Percentiles rank a stretch among this genome's conserved stretches.
Evolutionary conservation across 202 grass and related monocot genomes (phyloP).

Genomic region (Panicum virgatum): DNA sequence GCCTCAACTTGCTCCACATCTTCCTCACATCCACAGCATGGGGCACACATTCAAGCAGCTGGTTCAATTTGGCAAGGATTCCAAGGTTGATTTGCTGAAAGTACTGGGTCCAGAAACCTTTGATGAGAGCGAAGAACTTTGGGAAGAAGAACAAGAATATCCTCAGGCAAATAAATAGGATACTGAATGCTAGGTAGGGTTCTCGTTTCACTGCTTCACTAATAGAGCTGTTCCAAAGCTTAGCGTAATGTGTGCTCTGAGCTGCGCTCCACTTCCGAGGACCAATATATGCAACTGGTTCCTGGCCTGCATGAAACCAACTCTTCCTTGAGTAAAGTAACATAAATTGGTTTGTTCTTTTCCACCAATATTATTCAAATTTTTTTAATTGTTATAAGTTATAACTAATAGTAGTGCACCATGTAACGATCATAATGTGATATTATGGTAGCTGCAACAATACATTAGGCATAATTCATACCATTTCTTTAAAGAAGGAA

Average conservation of each 20-base stretch:
- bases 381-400: not conserved
- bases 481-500: not conserved
- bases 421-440: slow-evolving; percentile 1
- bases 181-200: slow-evolving; percentile 75
- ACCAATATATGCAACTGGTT: slow-evolving; percentile 67
- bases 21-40: slow-evolving; percentile 72
- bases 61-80: slow-evolving; percentile 62
- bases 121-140: slow-evolving; percentile 52
- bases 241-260: slow-evolving; percentile 15
- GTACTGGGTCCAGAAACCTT: slow-evolving; percentile 64
- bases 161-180: slow-evolving; percentile 78
- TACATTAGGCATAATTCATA: not conserved
- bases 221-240: slow-evolving; percentile 42
- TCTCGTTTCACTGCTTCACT: slow-evolving; percentile 67
- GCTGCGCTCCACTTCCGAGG: slow-evolving; percentile 35
- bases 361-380: not conserved
- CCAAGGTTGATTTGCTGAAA: slow-evolving; percentile 59
- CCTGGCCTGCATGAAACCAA: slow-evolving; percentile 57
- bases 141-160: slow-evolving; percentile 63
- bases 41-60: slow-evolving; percentile 59
- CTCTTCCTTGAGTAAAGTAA: not conserved
- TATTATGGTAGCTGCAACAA: not conserved
- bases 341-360: not conserved
- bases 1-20: slow-evolving; percentile 81
- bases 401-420: slow-evolving; percentile 7